phyloP scores from a whole-genome alignment of 2,329 filamentous ascomycete species.

The Calonectria pseudoturangicola region DNA sequence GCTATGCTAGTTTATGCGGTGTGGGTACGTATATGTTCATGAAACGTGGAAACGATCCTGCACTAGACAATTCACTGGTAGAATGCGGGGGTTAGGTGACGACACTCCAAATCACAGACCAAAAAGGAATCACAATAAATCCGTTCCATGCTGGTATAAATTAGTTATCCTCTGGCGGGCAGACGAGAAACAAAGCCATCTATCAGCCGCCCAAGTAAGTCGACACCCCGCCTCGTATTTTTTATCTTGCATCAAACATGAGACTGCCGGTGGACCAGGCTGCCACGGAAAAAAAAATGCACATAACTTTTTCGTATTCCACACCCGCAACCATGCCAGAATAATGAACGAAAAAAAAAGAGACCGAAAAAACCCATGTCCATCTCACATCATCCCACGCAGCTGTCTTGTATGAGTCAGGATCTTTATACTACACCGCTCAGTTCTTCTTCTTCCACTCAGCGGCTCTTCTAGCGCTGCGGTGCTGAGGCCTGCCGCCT shows the following conservation, averaged over 20 bases:
- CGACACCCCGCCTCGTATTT: neutral
- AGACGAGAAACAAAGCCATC: constrained; percentile 27
- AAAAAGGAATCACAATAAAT: constrained; percentile 12
- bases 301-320: constrained; percentile 34
- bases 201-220: constrained; percentile 14
- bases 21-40: constrained; percentile 28
- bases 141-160: constrained; percentile 22
- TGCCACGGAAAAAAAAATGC: constrained; percentile 24
- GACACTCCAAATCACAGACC: neutral
- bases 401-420: neutral
- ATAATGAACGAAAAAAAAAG: neutral
- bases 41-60: constrained; percentile 6
- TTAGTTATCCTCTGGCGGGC: constrained; percentile 20
- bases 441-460: constrained; percentile 67
- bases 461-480: constrained; percentile 63
- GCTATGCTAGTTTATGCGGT: constrained; percentile 7
- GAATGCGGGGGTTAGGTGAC: constrained; percentile 16
- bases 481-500: constrained; percentile 61
- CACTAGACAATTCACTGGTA: neutral
- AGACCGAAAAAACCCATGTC: neutral
- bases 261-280: constrained; percentile 24
- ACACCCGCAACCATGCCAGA: constrained; percentile 3
- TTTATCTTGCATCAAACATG: constrained; percentile 19
- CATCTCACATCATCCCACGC: constrained; percentile 8
- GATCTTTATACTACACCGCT: constrained; percentile 13